Base-by-base conservation (phyloP, 495 filamentous ascomycete species). In the Neurospora sp. region DNA sequence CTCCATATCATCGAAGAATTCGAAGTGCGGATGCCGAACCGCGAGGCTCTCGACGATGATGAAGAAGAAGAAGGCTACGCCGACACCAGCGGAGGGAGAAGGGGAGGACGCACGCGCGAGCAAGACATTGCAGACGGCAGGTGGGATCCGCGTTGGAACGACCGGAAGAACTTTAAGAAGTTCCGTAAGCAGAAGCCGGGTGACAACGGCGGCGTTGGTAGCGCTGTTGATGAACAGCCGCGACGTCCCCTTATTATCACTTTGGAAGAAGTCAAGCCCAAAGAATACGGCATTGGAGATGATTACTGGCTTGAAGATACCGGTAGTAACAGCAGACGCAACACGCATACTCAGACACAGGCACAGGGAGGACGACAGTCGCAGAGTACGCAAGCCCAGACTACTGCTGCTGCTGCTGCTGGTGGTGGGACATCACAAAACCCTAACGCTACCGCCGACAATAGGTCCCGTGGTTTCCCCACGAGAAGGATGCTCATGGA, bases 111-210 rank as follows among this genome's bases (percentile, higher is more conserved):
- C 31, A 82, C 83, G 70, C 80, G 84, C n/a, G 83, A 84, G 59
- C 79, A 81, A 71, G 83, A 83, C 61, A 82, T 83, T 65, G 83
- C 78, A 3, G 85, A 86, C 70, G 86, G 87, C 10, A 87, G 94
- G 31, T 98, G 96, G 96, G 89, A 98, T 76, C 90, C 93, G 3
- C 84, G 86, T 42, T 99, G 96, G 96, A 97, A 98, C 78, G 96
- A 96, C 0, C 88, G 95, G 7, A 96, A 94, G 82, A 98, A 99
- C 75, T 99, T 98, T 84, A 99, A 99, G 81, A 90, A 88, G 75
- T 99, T 99, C 75, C 87, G 89, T 4, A 87, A 89, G 71, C 87
- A 88, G 68, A 53, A 27, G 53, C 14, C 27, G 12, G 89, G 87
- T 3, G 89, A 86, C 3, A 10, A 27, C 27, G 27, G 74, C 0